Evolutionary conservation across 1,284 basidiomycete genomes (phyloP).

Genomic region (Cystobasidiaceae sp.): DNA sequence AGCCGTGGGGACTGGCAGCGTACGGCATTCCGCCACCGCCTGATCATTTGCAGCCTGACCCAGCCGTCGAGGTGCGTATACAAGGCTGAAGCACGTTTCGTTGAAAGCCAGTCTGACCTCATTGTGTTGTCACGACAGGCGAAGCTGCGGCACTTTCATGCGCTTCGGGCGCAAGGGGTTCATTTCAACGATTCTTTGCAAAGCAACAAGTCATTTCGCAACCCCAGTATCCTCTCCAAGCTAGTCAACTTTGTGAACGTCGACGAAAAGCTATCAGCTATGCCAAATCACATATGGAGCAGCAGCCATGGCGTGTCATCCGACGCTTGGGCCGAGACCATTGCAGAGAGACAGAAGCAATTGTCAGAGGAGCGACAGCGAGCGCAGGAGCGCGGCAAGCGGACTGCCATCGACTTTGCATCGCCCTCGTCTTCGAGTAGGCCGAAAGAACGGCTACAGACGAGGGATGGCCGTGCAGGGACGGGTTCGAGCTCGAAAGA

Average conservation of each 20-base stretch:
- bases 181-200: slow-evolving; percentile 94
- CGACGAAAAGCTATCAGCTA: slow-evolving; percentile 76
- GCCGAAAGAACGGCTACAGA: neutral
- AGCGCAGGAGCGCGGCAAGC: slow-evolving; percentile 27
- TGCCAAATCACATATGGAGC: slow-evolving; percentile 65
- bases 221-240: slow-evolving; percentile 87
- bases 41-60: slow-evolving; percentile 17
- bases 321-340: slow-evolving; percentile 20
- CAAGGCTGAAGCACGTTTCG: neutral
- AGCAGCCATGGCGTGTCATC: slow-evolving; percentile 46
- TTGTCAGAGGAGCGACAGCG: slow-evolving; percentile 24
- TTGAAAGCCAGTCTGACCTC: neutral
- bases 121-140: slow-evolving; percentile 52
- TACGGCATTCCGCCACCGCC: slow-evolving; percentile 23
- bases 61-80: slow-evolving; percentile 20
- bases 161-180: slow-evolving; percentile 60
- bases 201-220: slow-evolving; percentile 81
- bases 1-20: slow-evolving; percentile 28
- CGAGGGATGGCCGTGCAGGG: neutral
- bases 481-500: neutral
- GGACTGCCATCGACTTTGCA: slow-evolving; percentile 29
- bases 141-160: slow-evolving; percentile 69
- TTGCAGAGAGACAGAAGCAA: slow-evolving; percentile 33
- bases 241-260: slow-evolving; percentile 84
- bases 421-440: slow-evolving; percentile 5